A percentile compares a stretch with the other conserved stretches of the same genome.
Conservation (phyloP, 2,329 filamentous ascomycete species). For the Ceratocystis huliohia region DNA sequence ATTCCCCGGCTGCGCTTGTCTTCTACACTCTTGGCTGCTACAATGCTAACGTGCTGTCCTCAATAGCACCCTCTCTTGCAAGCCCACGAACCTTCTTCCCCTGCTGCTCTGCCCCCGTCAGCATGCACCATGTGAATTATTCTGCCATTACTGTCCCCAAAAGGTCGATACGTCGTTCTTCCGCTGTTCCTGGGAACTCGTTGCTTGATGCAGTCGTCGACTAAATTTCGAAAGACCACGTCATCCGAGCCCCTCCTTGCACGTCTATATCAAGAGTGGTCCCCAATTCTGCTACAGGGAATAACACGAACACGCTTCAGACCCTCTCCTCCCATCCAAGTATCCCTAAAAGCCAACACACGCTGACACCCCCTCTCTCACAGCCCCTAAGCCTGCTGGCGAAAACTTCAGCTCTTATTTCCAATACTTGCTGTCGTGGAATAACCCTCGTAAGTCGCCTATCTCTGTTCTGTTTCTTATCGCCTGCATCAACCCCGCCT, state of each 20-base stretch:
- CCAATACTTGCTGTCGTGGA: slow-evolving; percentile 55
- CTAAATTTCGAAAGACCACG: slow-evolving; percentile 4
- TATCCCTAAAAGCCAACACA: background rate
- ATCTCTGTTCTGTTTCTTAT: background rate
- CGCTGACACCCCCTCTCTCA: slow-evolving; percentile 4
- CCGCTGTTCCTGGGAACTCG: background rate
- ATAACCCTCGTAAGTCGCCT: slow-evolving; percentile 47
- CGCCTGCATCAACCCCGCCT: slow-evolving; percentile 11
- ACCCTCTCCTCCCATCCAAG: background rate
- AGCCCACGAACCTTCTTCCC: background rate
- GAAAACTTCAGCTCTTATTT: slow-evolving; percentile 63
- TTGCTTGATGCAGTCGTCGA: background rate
- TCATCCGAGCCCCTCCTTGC: slow-evolving; percentile 16
- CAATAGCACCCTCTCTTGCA: background rate
- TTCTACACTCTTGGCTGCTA: background rate
- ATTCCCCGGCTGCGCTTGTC: background rate
- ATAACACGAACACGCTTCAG: background rate
- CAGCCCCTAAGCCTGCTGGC: slow-evolving; percentile 27
- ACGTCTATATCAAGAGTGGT: background rate
- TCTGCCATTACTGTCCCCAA: background rate
- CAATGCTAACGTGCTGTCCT: background rate
- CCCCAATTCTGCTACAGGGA: background rate
- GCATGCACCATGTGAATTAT: background rate
- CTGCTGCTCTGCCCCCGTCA: background rate
- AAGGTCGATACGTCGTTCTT: background rate